phyloP scores from a whole-genome alignment of 2,329 filamentous ascomycete genomes.

The Apiospora sp. region DNA sequence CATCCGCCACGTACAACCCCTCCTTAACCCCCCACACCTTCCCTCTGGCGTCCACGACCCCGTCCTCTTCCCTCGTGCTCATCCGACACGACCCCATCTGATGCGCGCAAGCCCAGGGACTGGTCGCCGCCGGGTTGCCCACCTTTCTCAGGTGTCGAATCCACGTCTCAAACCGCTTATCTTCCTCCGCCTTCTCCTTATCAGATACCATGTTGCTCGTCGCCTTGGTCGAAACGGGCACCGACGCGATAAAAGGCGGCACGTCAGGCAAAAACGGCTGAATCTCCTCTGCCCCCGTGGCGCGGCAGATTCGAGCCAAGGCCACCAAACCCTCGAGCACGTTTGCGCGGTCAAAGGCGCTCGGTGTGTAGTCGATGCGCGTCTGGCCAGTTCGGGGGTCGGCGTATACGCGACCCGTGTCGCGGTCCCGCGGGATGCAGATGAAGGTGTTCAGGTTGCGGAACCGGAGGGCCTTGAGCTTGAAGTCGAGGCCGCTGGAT shows the following conservation, averaged over 20 bases:
- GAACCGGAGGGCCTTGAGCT: conserved; percentile 72
- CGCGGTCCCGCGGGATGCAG: conserved; percentile 75
- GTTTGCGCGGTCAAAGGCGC: conserved; percentile 73
- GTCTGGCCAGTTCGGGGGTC: conserved; percentile 71
- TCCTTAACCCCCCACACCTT: conserved; percentile 68
- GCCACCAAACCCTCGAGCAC: conserved; percentile 75
- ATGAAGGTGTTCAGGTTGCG: conserved; percentile 75
- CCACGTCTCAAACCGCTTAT: conserved; percentile 67
- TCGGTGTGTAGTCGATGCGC: conserved; percentile 73
- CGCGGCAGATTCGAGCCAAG: conserved; percentile 76
- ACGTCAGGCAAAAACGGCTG: conserved; percentile 65
- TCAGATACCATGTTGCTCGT: background rate
- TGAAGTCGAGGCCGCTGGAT: conserved; percentile 71
- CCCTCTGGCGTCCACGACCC: conserved; percentile 64
- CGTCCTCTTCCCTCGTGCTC: conserved; percentile 58
- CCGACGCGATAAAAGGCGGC: conserved; percentile 30
- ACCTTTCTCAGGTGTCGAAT: conserved; percentile 54
- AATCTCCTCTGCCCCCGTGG: conserved; percentile 79
- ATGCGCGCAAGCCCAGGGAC: conserved; percentile 70
- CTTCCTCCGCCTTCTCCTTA: conserved; percentile 50
- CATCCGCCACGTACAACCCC: conserved; percentile 73
- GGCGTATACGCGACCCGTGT: conserved; percentile 74
- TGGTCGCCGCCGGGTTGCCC: conserved; percentile 57
- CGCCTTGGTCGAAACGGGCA: background rate
- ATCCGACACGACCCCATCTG: conserved; percentile 82